Percentiles rank a stretch among this genome's conserved stretches.
These are phyloP conservation scores for Colletotrichum gloeosporioides DNA, from an alignment of 2,329 filamentous ascomycete genomes.

Conservation along the genomic window DNA sequence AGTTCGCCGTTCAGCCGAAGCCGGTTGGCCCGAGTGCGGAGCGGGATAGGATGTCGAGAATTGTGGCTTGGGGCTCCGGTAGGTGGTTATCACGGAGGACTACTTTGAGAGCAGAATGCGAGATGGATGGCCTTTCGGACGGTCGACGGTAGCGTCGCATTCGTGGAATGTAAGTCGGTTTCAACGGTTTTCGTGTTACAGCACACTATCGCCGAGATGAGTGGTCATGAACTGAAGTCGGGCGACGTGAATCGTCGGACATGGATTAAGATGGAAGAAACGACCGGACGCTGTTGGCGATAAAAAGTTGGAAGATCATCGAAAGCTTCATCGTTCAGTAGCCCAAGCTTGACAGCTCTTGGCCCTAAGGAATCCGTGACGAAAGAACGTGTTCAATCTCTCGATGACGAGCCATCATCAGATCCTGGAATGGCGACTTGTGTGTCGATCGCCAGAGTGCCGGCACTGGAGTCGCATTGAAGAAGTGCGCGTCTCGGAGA, in stretches of 20 bases:
- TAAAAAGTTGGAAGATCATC: not conserved
- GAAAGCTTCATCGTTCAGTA: not conserved
- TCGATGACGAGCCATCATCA: not conserved
- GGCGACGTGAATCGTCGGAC: not conserved
- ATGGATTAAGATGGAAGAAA: not conserved
- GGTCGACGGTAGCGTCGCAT: not conserved
- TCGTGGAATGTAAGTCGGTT: not conserved
- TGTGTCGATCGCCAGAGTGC: not conserved
- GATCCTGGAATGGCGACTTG: not conserved
- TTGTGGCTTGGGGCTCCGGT: not conserved
- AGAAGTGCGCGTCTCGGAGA: not conserved
- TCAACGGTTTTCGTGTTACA: not conserved
- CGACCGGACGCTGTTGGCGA: not conserved
- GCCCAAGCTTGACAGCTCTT: not conserved
- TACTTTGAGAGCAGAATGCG: not conserved
- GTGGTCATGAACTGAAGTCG: not conserved
- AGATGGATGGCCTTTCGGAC: not conserved
- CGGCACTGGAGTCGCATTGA: not conserved
- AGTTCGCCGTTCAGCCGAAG: not conserved
- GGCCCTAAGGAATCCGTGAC: not conserved
- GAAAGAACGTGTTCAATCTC: not conserved
- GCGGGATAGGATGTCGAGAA: not conserved
- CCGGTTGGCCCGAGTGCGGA: not conserved
- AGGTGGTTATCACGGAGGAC: not conserved
- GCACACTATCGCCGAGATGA: not conserved